These are phyloP conservation scores for Kuraishia floccosa DNA, from an alignment of 805 yeast species.

Conservation along the genomic window DNA sequence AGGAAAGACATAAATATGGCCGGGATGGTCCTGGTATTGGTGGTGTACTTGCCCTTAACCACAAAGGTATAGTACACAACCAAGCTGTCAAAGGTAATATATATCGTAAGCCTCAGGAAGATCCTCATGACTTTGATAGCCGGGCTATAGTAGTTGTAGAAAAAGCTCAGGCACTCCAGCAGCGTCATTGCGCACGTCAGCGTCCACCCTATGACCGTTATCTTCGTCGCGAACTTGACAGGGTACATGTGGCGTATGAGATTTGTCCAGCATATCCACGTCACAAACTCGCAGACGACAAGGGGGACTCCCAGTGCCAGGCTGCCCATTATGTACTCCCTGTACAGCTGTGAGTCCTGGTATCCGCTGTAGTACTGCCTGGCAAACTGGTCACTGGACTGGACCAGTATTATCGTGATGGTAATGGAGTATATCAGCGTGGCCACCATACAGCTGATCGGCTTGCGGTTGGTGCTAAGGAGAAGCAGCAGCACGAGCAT, in stretches of 20 bases:
- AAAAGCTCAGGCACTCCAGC: no score
- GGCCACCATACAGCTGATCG: constrained; percentile 43
- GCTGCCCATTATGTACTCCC: constrained; percentile 23
- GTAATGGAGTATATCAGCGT: constrained; percentile 45
- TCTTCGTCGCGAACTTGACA: not conserved
- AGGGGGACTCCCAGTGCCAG: constrained; percentile 24
- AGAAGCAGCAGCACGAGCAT: constrained; percentile 48
- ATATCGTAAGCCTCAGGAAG: constrained; percentile 3
- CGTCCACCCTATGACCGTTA: not conserved
- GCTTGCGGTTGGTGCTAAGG: constrained; percentile 45
- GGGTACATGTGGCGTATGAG: constrained; percentile 21
- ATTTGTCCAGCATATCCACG: constrained; percentile 46
- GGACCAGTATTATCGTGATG: constrained; percentile 37
- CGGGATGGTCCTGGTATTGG: constrained; percentile 32
- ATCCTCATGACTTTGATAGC: not conserved
- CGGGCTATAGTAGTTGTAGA: not conserved
- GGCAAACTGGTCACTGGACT: constrained; percentile 32
- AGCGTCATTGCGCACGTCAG: not conserved
- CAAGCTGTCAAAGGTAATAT: constrained; percentile 1
- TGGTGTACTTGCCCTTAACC: constrained; percentile 19
- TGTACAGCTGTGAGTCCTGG: constrained; percentile 37
- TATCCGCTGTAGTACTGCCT: constrained; percentile 40
- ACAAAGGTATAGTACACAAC: constrained; percentile 3
- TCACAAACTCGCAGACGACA: constrained; percentile 28
- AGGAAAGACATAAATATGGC: constrained; percentile 29